Evolutionary conservation across 176 grass and related monocot genomes (phyloP), one percentile per base, ranked within the genome.

Genomic region (Pontederia crassipes): DNA sequence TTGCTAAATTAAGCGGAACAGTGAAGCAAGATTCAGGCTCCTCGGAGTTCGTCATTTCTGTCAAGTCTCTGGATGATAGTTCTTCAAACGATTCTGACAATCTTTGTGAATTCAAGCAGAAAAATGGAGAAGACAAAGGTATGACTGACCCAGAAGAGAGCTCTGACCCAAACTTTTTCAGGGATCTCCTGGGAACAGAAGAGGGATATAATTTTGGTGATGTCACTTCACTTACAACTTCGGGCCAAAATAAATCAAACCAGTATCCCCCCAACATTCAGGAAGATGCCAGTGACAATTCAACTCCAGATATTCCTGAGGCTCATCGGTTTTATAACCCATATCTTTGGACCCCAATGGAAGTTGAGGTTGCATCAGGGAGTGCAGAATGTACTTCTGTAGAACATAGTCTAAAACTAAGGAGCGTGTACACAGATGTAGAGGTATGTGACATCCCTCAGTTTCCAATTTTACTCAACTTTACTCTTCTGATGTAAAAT

Each of bases 391-490:
- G 81, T 62, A 83, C 74, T 80, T 73, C 13, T 4, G 9, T 98
- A 49, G 79, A 92, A 62, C 93, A 98, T 72, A 72, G 54, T 62
- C 71, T 98, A 71, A 98, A 88, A 77, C 66, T 98, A 73, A 85
- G 93, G 73, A 98, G 93, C 59, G 79, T 81, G 46, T 98, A 92
- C 71, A 85, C 77, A 71, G 87, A 98, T 64, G 87, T 86, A 50
- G 84, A 98, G 87, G 87, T 80, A 74, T 52, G n/a, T 46, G n/a
- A 54, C 56, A n/a, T 28, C 13, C n/a, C 77, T 13, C 45, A 17
- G 59, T 4, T 62, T 62, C 28, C 8, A 16, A 45, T 15, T 14
- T 35, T 28, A 46, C 4, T 46, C 4, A 40, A 40, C 32, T 40
- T 40, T 40, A 40, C 32, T 40, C 32, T 40, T 40, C 32, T 40